phyloP scores from a whole-genome alignment of 345 rosid species.

The Pistacia vera region DNA sequence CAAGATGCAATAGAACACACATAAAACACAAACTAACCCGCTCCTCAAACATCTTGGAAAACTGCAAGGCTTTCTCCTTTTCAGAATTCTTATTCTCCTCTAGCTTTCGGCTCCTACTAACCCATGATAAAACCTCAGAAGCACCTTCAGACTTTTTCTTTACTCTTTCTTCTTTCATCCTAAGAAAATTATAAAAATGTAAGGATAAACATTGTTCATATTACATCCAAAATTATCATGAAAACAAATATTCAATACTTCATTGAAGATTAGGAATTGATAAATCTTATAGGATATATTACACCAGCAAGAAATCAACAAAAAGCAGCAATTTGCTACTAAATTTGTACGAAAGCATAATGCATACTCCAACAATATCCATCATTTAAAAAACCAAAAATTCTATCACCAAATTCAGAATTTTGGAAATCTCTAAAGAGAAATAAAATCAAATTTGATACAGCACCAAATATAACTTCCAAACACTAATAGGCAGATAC shows the following conservation, averaged over 20 bases:
- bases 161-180: conserved; percentile 85
- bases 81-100: conserved; percentile 71
- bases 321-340: neutral
- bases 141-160: conserved; percentile 64
- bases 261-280: neutral
- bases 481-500: neutral
- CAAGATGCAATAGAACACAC: conserved; percentile 11
- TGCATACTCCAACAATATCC: neutral
- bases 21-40: conserved; percentile 49
- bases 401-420: neutral
- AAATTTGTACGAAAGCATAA: neutral
- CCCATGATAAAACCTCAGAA: conserved; percentile 79
- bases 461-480: neutral
- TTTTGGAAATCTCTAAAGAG: neutral
- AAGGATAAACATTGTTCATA: neutral
- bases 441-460: neutral
- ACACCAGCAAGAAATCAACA: neutral
- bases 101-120: conserved; percentile 70
- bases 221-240: neutral
- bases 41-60: conserved; percentile 84
- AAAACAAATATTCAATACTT: neutral
- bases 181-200: conserved; percentile 21
- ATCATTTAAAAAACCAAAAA: neutral
- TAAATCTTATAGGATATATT: neutral
- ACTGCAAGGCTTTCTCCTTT: conserved; percentile 79